Evolutionary conservation across 129 eudicot species (phyloP).

Genomic region (Flaveria bidentis): DNA sequence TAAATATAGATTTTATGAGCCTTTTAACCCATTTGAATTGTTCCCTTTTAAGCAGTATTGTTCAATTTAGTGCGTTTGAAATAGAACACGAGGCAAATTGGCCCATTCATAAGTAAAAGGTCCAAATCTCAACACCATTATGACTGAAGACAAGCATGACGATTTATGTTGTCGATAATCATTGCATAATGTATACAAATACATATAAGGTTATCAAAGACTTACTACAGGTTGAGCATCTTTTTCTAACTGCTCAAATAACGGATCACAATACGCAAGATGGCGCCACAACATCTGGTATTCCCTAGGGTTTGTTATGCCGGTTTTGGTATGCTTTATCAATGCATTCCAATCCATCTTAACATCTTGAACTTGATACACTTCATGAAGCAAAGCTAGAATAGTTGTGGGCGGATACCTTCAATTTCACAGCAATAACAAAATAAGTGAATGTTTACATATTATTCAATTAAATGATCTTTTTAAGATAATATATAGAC

Average conservation of each 20-base stretch:
- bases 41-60: neutral
- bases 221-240: conserved; percentile 57
- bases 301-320: conserved; percentile 71
- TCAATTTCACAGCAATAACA: conserved; percentile 25
- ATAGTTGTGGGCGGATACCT: conserved; percentile 67
- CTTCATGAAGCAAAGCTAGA: conserved; percentile 69
- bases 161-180: neutral
- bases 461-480: neutral
- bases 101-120: neutral
- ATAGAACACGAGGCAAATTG: neutral
- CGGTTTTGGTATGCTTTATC: conserved; percentile 63
- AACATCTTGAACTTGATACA: conserved; percentile 42
- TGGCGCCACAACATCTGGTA: conserved; percentile 93
- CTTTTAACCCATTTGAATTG: neutral
- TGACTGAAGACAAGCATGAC: neutral
- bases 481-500: neutral
- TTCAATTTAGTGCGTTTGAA: neutral
- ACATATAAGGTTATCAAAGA: neutral
- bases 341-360: conserved; percentile 72
- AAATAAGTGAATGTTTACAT: neutral
- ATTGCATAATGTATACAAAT: neutral
- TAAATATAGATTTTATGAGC: neutral
- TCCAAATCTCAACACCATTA: neutral
- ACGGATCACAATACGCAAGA: conserved; percentile 61
- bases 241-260: conserved; percentile 46